Conservation (phyloP, 306 rosid species). For the Quercus engelmannii region DNA sequence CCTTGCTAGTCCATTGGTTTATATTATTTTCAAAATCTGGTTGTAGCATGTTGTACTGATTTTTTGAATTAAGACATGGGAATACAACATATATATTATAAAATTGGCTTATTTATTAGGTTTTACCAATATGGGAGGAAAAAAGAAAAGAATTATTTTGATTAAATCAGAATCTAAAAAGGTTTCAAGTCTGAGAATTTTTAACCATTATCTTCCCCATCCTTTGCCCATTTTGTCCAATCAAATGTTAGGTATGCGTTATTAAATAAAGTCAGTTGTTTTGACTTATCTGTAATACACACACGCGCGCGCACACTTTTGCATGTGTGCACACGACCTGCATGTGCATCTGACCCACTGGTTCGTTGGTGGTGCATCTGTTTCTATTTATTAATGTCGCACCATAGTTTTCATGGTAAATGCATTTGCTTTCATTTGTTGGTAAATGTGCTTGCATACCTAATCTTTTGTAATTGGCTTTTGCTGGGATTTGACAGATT, state of each 20-base stretch:
- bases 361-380: not conserved
- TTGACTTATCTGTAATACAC: not conserved
- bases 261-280: slow-evolving; percentile 1
- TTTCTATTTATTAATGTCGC: not conserved
- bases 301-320: not conserved
- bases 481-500: slow-evolving; percentile 3
- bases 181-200: slow-evolving; percentile 10
- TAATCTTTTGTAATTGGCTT: not conserved
- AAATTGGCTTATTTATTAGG: not conserved
- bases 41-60: not conserved
- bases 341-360: not conserved
- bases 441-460: not conserved
- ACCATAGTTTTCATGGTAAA: not conserved
- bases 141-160: not conserved
- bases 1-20: slow-evolving; percentile 21
- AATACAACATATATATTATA: not conserved
- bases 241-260: not conserved
- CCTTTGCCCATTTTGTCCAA: slow-evolving; percentile 3
- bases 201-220: not conserved
- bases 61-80: not conserved
- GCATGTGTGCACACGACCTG: not conserved
- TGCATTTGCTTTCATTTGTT: not conserved
- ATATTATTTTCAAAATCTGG: slow-evolving; percentile 1
- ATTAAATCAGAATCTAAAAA: slow-evolving; percentile 1
- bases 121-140: not conserved